Evolutionary conservation across 768 basidiomycete species (phyloP), one percentile per base, ranked within the genome.

Genomic region (Mycena rosella): DNA sequence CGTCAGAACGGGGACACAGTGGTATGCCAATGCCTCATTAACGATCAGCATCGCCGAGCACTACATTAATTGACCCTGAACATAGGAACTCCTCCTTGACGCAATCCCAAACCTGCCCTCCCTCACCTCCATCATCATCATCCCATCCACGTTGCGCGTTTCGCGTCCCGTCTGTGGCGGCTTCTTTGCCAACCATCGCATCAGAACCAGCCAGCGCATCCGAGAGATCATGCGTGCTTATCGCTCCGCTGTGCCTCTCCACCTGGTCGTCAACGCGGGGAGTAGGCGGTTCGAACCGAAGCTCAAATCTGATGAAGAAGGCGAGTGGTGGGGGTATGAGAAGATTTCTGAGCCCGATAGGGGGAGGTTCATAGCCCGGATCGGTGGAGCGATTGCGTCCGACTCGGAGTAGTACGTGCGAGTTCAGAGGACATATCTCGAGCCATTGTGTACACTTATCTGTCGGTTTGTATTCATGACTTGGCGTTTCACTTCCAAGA

Each of bases 81-180:
- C 51, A 52, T 52, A 52, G 51, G 51, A 52, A 52, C 29, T 52
- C 51, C 51, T 52, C 51, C 51, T 52, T 52, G 51, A 52, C 51
- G 20, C 51, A 52, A 52, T 52, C 51, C 51, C 51, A 32, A 52
- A 52, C 51, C 51, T 52, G 51, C 51, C 51, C 51, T 52, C 51
- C 51, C 51, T 52, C 51, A 52, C 26, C 51, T 52, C 51, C 51
- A 52, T 52, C 51, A 52, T 52, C 51, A 52, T 52, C 51, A 52
- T 30, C 51, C 51, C 51, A 52, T 52, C 51, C 30, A 52, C 30
- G 29, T 32, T 52, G 51, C 51, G 30, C 30, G 52, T 53, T 36
- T 36, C 52, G 22, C 52, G 34, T 34, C 52, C 52, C 32, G 34
- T 53, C 32, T 53, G 52, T 53, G 52, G 52, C 17, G 52, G 52